phyloP scores from a whole-genome alignment of 352 stramenopile species.

The Plasmopara halstedii region DNA sequence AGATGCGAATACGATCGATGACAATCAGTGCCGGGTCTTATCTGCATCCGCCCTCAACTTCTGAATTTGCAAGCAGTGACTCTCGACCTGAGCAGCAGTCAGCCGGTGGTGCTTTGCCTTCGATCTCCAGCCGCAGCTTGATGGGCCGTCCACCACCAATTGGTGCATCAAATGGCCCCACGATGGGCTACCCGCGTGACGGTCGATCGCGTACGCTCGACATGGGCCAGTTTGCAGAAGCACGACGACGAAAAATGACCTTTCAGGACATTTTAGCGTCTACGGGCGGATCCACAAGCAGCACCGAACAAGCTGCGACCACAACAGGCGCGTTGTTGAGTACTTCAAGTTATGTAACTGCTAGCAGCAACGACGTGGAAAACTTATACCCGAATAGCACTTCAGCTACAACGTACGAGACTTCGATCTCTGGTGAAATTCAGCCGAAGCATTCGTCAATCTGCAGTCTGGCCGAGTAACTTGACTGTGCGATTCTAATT shows the following conservation, averaged over 20 bases:
- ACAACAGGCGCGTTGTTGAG: slow-evolving; percentile 12
- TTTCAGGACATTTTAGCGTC: slow-evolving; percentile 84
- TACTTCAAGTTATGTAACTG: slow-evolving; percentile 4
- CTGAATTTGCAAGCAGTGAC: slow-evolving; percentile 7
- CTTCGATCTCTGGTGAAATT: slow-evolving; percentile 11
- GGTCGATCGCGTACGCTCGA: slow-evolving; percentile 77
- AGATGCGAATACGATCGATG: slow-evolving; percentile 45
- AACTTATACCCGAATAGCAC: slow-evolving; percentile 42
- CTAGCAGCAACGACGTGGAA: slow-evolving; percentile 28
- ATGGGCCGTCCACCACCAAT: slow-evolving; percentile 23
- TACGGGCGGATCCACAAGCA: slow-evolving; percentile 12
- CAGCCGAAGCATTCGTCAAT: slow-evolving; percentile 13
- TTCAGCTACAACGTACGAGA: slow-evolving; percentile 14
- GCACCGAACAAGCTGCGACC: slow-evolving; percentile 4
- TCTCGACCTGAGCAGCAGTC: slow-evolving; percentile 16
- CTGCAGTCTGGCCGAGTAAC: slow-evolving; percentile 32
- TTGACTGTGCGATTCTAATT: slow-evolving; percentile 30
- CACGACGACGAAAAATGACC: slow-evolving; percentile 77
- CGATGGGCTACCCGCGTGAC: slow-evolving; percentile 71
- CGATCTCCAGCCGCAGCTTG: slow-evolving; percentile 43
- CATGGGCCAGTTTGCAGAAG: slow-evolving; percentile 75
- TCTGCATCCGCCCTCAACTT: slow-evolving; percentile 17
- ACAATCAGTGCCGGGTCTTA: slow-evolving; percentile 53
- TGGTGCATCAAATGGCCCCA: slow-evolving; percentile 24
- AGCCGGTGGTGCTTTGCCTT: slow-evolving; percentile 31